These are phyloP conservation scores for Macrolepiota dolichaula DNA, from an alignment of 768 basidiomycete genomes.

Conservation along the genomic window DNA sequence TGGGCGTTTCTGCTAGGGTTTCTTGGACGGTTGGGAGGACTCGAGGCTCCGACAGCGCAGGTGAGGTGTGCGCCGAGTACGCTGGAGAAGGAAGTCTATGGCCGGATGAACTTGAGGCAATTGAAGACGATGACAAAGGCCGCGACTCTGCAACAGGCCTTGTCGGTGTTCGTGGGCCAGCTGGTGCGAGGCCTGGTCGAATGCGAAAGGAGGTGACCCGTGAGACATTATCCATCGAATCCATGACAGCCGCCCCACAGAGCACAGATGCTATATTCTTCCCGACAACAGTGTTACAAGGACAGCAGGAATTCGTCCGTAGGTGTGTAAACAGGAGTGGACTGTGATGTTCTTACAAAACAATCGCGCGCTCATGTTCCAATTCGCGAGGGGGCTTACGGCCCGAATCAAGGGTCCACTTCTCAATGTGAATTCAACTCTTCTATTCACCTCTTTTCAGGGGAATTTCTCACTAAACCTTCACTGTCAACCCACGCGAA, in stretches of 20 bases:
- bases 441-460: too few species aligned
- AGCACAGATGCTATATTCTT: not conserved
- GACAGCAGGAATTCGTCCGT: not conserved
- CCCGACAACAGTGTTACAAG: not conserved
- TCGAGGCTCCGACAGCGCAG: not conserved
- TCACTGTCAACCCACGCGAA: too few species aligned
- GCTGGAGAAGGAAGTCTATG: not conserved
- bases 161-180: slow-evolving; percentile 22
- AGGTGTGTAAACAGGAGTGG: not conserved
- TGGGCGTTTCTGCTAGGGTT: not conserved
- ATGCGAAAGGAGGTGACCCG: slow-evolving; percentile 24
- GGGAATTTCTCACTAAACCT: too few species aligned
- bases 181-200: slow-evolving; percentile 22
- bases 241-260: slow-evolving; percentile 1
- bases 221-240: slow-evolving; percentile 22
- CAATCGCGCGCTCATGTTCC: not conserved
- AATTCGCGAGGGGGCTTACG: not conserved
- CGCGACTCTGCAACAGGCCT: slow-evolving; percentile 7
- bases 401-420: not conserved
- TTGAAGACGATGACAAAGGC: not conserved
- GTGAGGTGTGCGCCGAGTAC: not conserved
- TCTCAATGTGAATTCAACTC: not conserved
- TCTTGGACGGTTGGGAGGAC: slow-evolving; percentile 7
- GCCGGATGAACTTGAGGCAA: not conserved
- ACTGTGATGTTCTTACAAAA: not conserved